A percentile compares a stretch with the other conserved stretches of the same genome.
phyloP scores from a whole-genome alignment of 805 yeast species.

The Hanseniaspora thailandica region DNA sequence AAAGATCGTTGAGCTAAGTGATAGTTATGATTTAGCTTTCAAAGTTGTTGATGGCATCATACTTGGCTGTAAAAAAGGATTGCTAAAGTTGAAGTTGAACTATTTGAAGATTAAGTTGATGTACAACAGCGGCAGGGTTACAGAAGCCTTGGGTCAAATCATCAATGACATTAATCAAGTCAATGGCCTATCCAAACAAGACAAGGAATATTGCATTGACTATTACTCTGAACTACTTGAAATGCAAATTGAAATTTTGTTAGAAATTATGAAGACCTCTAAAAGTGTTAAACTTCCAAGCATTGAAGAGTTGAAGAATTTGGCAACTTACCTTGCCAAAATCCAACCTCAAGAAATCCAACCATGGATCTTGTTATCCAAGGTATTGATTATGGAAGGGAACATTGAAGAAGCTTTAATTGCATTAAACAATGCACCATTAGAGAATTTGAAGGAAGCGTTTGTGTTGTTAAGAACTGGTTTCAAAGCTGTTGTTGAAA shows the following conservation, averaged over 20 bases:
- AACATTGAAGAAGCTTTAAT: conserved; percentile 62
- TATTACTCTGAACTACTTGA: conserved; percentile 10
- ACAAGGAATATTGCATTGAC: conserved; percentile 13
- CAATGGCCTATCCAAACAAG: conserved; percentile 10
- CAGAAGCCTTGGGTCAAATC: conserved; percentile 28
- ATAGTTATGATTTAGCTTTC: conserved; percentile 22
- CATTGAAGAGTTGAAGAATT: background rate
- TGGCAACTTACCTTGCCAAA: conserved; percentile 32
- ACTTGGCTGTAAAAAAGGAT: conserved; percentile 14
- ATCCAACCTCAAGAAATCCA: conserved; percentile 64
- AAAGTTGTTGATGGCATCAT: conserved; percentile 22
- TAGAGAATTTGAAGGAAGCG: conserved; percentile 58
- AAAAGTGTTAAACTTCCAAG: background rate
- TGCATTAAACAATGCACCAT: conserved; percentile 69
- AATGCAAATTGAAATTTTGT: conserved; percentile 5
- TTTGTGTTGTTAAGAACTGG: conserved; percentile 33
- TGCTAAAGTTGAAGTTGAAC: conserved; percentile 25
- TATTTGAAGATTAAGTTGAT: conserved; percentile 24
- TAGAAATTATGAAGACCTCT: background rate
- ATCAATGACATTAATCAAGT: conserved; percentile 23
- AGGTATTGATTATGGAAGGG: conserved; percentile 48
- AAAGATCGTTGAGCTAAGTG: conserved; percentile 26
- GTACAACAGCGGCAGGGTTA: conserved; percentile 28
- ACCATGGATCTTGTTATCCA: conserved; percentile 60
- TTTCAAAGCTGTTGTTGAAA: conserved; percentile 20